phyloP scores from a whole-genome alignment of 106 monocot genomes.

The Acorus gramineus region DNA sequence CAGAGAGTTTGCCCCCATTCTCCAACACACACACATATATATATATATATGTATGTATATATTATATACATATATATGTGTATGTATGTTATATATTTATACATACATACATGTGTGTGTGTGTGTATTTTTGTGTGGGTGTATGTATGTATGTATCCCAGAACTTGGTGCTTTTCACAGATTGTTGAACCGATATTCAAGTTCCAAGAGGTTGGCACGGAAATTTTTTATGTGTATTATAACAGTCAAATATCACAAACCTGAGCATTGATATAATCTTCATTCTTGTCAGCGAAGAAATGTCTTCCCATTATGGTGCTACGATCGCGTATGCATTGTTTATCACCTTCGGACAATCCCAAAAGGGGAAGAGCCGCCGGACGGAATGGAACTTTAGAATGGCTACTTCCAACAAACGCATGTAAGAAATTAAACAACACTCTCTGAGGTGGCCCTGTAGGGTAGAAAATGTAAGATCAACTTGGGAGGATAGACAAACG shows the following conservation, averaged over 20 bases:
- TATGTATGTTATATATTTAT: too few relatives aligned
- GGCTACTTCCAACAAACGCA: slow-evolving; percentile 78
- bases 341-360: slow-evolving; percentile 91
- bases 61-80: too few relatives aligned
- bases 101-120: too few relatives aligned
- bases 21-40: too few relatives aligned
- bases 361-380: slow-evolving; percentile 69
- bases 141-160: too few relatives aligned
- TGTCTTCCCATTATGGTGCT: slow-evolving; percentile 95
- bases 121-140: too few relatives aligned
- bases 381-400: slow-evolving; percentile 63
- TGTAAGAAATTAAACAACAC: slow-evolving; percentile 79
- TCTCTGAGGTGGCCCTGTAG: slow-evolving; percentile 81
- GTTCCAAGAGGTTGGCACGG: too few relatives aligned
- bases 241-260: slow-evolving; percentile 14
- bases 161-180: too few relatives aligned
- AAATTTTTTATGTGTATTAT: background rate
- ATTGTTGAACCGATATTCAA: too few relatives aligned
- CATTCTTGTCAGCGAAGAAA: slow-evolving; percentile 88
- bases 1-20: too few relatives aligned
- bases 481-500: too few relatives aligned
- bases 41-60: too few relatives aligned
- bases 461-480: background rate
- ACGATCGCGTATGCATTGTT: slow-evolving; percentile 94
- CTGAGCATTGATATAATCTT: slow-evolving; percentile 92